Conservation (phyloP, 129 eudicot species). For the Sambucus nigra region DNA sequence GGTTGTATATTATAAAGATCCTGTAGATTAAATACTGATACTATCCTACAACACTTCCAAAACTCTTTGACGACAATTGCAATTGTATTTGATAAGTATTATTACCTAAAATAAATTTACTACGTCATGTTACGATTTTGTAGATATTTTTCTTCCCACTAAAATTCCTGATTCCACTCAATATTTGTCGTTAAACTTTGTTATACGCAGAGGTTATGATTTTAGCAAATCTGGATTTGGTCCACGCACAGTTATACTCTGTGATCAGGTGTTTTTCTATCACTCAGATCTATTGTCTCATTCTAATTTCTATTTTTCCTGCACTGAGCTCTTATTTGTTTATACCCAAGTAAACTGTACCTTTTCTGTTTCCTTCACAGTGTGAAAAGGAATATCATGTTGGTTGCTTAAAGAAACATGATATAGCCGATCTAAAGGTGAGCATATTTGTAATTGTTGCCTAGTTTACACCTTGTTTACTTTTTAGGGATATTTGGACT, state of each 20-base stretch:
- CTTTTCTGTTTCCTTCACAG: slow-evolving; percentile 23
- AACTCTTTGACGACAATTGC: no score
- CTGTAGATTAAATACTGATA: no score
- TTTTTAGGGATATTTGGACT: no score
- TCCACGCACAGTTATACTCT: slow-evolving; percentile 81
- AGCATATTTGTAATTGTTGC: neutral
- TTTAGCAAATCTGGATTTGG: slow-evolving; percentile 75
- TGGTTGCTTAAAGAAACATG: slow-evolving; percentile 74
- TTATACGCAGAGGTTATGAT: slow-evolving; percentile 55
- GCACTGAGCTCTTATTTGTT: neutral
- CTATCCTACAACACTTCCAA: no score
- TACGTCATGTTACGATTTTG: no score
- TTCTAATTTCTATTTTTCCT: neutral
- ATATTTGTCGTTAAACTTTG: no score
- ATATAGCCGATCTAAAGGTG: slow-evolving; percentile 85
- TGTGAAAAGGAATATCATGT: slow-evolving; percentile 93
- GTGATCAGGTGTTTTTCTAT: slow-evolving; percentile 65
- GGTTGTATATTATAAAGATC: no score
- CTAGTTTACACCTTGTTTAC: neutral
- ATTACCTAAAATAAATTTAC: no score
- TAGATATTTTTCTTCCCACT: no score
- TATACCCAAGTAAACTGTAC: neutral
- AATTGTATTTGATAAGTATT: no score
- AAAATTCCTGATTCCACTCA: no score
- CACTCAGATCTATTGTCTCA: neutral